Evolutionary conservation across 2,329 filamentous ascomycete species (phyloP), one percentile per base, ranked within the genome.

Genomic region (Amauroascus niger): DNA sequence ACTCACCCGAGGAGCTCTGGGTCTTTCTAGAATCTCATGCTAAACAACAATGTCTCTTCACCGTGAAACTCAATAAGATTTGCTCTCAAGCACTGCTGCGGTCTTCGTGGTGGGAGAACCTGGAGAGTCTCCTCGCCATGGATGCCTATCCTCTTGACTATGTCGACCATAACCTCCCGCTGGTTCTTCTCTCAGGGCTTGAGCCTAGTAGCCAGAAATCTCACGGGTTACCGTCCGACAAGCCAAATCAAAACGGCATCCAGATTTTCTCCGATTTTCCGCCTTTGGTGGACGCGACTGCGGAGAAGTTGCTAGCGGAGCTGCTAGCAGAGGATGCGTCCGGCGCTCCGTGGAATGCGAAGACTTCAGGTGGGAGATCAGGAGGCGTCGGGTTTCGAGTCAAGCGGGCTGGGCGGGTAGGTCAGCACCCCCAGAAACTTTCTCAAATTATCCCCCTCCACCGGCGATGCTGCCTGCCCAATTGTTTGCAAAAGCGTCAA

Each of bases 151-250:
- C 73, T 22, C 62, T 68, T 59, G 85, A 84, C 69, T 95, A 90
- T 74, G 76, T 95, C 68, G 81, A 84, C 67, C 89, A 93, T 71
- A 94, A 93, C 71, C 78, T 94, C 63, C 91, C 91, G 33, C 78
- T 95, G 54, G 73, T 97, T 57, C 75, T 94, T 45, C 79, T 95
- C 32, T 88, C 88, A 35, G 93, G 91, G 11, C 78, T 96, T 32
- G 76, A 71, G 65, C 65, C 65, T 60, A n/a, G 28, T 16, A 26
- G 14, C 3, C 39, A 37, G 22, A 5, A 24, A 33, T 28, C 30
- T 14, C 28, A 30, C n/a, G 35, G 43, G 14, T 18, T 30, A 3
- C 16, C 16, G 33, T 32, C 75, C 59, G n/a, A n/a, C 65, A 74
- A 59, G 68, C 74, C 85, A 39, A 63, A 60, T 14, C 76, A 79